Conservation (phyloP, 345 rosid species). For the Chamaenerion angustifolium region DNA sequence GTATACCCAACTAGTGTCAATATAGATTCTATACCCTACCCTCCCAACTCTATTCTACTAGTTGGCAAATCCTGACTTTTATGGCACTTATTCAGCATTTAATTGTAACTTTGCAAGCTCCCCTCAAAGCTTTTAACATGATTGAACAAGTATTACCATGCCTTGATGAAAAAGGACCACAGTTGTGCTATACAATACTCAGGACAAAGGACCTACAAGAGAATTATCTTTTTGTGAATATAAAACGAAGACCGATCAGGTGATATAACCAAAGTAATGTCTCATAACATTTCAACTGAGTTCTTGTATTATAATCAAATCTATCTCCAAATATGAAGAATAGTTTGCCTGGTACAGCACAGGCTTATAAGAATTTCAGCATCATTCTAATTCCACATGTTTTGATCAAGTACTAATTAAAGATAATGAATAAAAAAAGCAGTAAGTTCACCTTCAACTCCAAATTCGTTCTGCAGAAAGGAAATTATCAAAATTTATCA, state of each 20-base stretch:
- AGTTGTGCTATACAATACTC: not conserved
- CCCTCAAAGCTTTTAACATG: not conserved
- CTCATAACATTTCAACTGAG: too few species aligned
- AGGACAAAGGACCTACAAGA: too few species aligned
- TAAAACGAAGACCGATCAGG: too few species aligned
- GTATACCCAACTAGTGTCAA: too few species aligned
- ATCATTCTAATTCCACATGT: not conserved
- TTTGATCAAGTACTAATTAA: not conserved
- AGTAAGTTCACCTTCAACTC: conserved; percentile 36
- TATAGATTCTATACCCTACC: too few species aligned
- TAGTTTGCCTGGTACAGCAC: too few species aligned
- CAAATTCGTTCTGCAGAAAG: conserved; percentile 32
- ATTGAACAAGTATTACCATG: not conserved
- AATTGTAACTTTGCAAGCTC: not conserved
- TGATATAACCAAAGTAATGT: too few species aligned
- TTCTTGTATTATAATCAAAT: too few species aligned
- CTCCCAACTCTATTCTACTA: too few species aligned
- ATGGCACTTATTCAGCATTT: not conserved
- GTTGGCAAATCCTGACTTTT: not conserved
- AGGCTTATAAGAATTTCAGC: not conserved
- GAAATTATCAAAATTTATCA: conserved; percentile 15
- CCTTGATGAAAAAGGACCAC: not conserved
- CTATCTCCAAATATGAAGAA: too few species aligned
- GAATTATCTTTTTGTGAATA: too few species aligned
- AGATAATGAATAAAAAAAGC: conserved; percentile 4